phyloP scores from a whole-genome alignment of 2,329 filamentous ascomycete species.

The Sordariomycetes sp. region DNA sequence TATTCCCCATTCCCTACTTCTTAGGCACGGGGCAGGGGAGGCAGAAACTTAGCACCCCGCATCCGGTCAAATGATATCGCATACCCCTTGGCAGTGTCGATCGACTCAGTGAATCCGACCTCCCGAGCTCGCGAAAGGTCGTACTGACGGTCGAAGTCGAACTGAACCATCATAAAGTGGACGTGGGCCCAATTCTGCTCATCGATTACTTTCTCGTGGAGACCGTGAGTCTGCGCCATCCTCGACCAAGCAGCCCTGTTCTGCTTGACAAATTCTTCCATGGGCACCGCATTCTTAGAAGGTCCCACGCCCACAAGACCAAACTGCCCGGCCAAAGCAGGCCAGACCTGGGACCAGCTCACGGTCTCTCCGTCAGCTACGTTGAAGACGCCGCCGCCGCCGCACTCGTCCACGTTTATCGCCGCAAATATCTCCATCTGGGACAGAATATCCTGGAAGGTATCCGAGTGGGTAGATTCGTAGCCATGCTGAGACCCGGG shows the following conservation, averaged over 20 bases:
- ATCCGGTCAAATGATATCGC: slow-evolving; percentile 7
- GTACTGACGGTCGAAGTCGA: slow-evolving; percentile 11
- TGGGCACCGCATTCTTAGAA: slow-evolving; percentile 1
- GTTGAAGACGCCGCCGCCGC: too few species aligned
- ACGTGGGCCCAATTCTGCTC: slow-evolving; percentile 4
- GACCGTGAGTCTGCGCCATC: slow-evolving; percentile 5
- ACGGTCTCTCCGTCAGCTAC: too few species aligned
- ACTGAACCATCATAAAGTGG: slow-evolving; percentile 9
- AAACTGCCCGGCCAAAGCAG: slow-evolving; percentile 7
- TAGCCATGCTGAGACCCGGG: too few species aligned
- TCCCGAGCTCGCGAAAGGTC: slow-evolving; percentile 7
- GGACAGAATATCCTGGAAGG: too few species aligned
- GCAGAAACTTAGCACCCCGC: slow-evolving; percentile 8
- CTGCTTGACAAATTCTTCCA: slow-evolving; percentile 6
- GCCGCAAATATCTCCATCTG: too few species aligned
- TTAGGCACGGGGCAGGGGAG: neutral
- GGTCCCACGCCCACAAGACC: slow-evolving; percentile 6
- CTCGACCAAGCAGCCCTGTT: slow-evolving; percentile 6
- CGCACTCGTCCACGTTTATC: too few species aligned
- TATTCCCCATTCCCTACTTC: neutral
- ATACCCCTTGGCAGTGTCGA: slow-evolving; percentile 8
- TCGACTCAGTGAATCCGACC: slow-evolving; percentile 8
- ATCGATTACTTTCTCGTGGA: slow-evolving; percentile 3
- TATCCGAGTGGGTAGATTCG: too few species aligned
- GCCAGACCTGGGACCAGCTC: slow-evolving; percentile 10